These are phyloP conservation scores for Neonectria hederae DNA, from an alignment of 2,329 filamentous ascomycete species.

Conservation along the genomic window DNA sequence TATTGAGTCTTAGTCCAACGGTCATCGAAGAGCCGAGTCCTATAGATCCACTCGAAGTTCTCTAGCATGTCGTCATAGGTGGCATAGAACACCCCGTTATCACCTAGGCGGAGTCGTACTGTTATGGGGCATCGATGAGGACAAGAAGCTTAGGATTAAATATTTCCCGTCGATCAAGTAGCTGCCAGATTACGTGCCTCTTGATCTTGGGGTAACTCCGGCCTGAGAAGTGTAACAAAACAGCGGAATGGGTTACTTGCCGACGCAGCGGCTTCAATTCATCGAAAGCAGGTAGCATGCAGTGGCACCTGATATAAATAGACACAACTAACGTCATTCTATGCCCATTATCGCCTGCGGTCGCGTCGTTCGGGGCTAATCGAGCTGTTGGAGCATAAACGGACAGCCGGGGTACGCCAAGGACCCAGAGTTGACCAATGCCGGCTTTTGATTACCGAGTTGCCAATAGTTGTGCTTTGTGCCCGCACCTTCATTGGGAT, in stretches of 20 bases:
- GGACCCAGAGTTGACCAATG: constrained; percentile 9
- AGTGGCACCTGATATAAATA: constrained; percentile 53
- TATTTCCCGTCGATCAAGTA: constrained; percentile 51
- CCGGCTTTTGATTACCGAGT: constrained; percentile 26
- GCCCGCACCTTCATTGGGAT: not conserved
- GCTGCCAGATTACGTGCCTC: constrained; percentile 46
- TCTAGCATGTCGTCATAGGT: too few species aligned
- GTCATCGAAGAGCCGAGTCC: too few species aligned
- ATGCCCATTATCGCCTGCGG: not conserved
- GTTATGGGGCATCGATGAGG: constrained; percentile 50
- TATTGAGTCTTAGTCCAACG: too few species aligned
- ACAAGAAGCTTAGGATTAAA: constrained; percentile 52
- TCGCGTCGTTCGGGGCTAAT: too few species aligned
- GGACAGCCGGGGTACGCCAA: constrained; percentile 6
- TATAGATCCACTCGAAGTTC: too few species aligned
- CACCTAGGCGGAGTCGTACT: too few species aligned
- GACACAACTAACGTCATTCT: not conserved
- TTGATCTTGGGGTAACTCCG: constrained; percentile 50
- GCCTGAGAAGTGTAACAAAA: constrained; percentile 50
- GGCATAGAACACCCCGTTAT: too few species aligned
- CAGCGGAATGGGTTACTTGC: constrained; percentile 49
- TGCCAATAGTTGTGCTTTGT: not conserved
- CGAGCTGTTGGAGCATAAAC: not conserved
- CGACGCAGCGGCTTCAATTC: constrained; percentile 47
- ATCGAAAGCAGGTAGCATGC: constrained; percentile 62